Evolutionary conservation across 495 filamentous ascomycete species (phyloP), one percentile per base, ranked within the genome.

Genomic region (Xylaria castorea): DNA sequence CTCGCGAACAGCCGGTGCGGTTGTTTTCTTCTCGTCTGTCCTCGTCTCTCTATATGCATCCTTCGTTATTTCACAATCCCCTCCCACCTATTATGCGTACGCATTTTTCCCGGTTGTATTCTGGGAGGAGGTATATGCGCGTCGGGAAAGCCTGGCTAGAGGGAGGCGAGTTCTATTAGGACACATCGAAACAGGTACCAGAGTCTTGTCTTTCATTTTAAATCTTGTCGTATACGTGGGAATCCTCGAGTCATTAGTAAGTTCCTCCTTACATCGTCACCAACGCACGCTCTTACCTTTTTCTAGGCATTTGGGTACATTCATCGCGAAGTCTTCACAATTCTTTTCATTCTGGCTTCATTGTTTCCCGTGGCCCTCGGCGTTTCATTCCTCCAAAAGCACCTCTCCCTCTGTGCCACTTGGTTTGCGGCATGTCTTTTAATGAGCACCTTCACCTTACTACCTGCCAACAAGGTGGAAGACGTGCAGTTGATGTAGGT

Each of bases 91-190:
- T 79, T 98, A 98, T 75, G 91, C 91, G 32, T 99, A 98, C 78
- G 94, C 89, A 6, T 86, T 95, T 74, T 99, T 98, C 80, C 95
- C 97, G 0, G 89, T 96, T 2, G 89, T 91, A 58, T 98, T 99
- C 85, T 99, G 97, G 96, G 95, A 98, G 78, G 97, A 97, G 76
- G 94, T 98, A 0, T 94, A 92, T 79, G 93, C 92, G 4, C 89
- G 94, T 11, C 85, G 94, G 58, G 86, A 87, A 63, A 90, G 93
- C 66, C 76, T 98, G 55, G 73, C 80, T 58, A 86, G 91, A 72
- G 96, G 94, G 11, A 87, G 87, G 53, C 86, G 87, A 72, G 87
- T 88, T 62, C 79, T 98, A 20, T 87, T 97, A 64, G 87, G 88
- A 6, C 87, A 94, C 74, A 83, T 95, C 42, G 81, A 84, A 58